Conservation (phyloP, 1,284 basidiomycete species). For the Ustilago sp. region DNA sequence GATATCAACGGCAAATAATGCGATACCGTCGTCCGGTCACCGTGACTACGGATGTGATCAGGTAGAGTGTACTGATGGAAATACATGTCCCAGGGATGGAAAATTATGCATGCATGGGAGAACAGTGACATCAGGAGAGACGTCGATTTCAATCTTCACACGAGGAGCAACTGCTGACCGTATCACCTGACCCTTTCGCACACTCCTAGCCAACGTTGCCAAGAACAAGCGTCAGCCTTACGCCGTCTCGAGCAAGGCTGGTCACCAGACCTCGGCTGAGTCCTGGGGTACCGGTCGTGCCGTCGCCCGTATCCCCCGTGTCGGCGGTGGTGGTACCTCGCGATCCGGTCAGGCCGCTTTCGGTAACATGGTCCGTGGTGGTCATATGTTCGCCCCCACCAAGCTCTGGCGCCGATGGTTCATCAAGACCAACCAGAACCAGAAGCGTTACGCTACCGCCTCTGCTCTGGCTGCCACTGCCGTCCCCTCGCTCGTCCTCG, state of each 20-base stretch:
- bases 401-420: conserved; percentile 99
- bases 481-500: conserved; percentile 96
- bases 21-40: not conserved
- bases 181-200: not conserved
- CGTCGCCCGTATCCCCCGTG: conserved; percentile 99
- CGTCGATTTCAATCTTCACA: not conserved
- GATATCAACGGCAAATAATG: too few relatives aligned
- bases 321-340: conserved; percentile 98
- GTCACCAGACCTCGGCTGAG: conserved; percentile 98
- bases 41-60: not conserved
- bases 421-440: conserved; percentile 99
- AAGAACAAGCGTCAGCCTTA: conserved; percentile 99
- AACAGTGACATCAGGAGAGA: not conserved
- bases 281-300: conserved; percentile 99
- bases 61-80: not conserved
- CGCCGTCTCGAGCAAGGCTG: conserved; percentile 95
- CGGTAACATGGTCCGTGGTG: conserved; percentile 79
- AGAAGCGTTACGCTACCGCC: conserved; percentile 96
- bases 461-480: conserved; percentile 98
- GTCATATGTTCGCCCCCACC: conserved; percentile 99
- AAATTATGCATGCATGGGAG: not conserved
- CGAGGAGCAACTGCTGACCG: conserved; percentile 13
- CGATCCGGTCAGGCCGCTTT: conserved; percentile 97
- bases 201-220: conserved; percentile 85
- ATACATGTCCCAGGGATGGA: not conserved